phyloP scores from a whole-genome alignment of 495 filamentous ascomycete genomes.

The Poronia punctata region DNA sequence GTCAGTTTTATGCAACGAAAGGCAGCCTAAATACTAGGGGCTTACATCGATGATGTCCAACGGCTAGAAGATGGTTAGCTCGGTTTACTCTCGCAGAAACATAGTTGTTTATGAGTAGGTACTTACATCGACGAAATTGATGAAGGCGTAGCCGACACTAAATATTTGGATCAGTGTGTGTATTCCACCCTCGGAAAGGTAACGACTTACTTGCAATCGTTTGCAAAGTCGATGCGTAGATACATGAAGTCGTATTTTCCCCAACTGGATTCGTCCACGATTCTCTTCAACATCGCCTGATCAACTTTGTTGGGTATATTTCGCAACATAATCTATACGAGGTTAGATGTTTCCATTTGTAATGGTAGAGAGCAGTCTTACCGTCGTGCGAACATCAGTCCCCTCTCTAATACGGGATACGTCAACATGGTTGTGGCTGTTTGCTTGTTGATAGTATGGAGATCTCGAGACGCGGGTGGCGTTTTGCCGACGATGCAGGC shows the following conservation, averaged over 20 bases:
- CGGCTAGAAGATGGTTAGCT: conserved; percentile 44
- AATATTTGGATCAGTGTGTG: conserved; percentile 19
- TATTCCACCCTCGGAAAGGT: neutral
- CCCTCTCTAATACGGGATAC: conserved; percentile 57
- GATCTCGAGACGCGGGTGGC: conserved; percentile 32
- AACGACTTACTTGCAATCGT: conserved; percentile 74
- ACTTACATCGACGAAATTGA: conserved; percentile 70
- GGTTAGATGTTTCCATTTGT: conserved; percentile 5
- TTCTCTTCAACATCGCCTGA: conserved; percentile 68
- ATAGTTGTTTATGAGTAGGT: neutral
- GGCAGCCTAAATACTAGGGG: neutral
- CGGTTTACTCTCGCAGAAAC: neutral
- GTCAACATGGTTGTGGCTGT: conserved; percentile 62
- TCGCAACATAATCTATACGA: conserved; percentile 77
- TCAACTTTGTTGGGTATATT: conserved; percentile 93
- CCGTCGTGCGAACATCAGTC: conserved; percentile 66
- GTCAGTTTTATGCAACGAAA: conserved; percentile 23
- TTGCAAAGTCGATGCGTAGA: conserved; percentile 84
- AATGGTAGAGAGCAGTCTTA: conserved; percentile 34
- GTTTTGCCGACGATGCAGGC: conserved; percentile 31
- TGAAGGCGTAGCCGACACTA: conserved; percentile 96
- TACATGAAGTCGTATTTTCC: conserved; percentile 94
- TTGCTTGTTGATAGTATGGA: conserved; percentile 33
- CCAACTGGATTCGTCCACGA: conserved; percentile 70
- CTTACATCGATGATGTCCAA: conserved; percentile 66